Evolutionary conservation across 345 rosid species (phyloP), one percentile per base, ranked within the genome.

Genomic region (Toxicodendron radicans): DNA sequence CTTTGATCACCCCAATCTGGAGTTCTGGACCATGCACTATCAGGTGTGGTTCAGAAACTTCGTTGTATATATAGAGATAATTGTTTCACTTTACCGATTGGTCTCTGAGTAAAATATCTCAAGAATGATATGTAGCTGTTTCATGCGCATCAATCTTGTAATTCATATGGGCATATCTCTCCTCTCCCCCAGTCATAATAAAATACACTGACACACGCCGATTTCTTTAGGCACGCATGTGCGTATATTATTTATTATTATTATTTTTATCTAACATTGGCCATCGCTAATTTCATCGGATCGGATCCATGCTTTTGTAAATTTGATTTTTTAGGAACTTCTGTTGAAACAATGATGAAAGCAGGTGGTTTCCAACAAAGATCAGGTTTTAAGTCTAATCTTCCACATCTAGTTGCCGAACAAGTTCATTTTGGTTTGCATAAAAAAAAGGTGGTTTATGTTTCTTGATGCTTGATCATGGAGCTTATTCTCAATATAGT

Each of bases 61-160:
- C 7, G 74, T 82, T 89, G 91, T 89, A 85, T 71, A 89, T 85
- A 87, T 77, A 77, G 86, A 78, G 85, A 83, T 64, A 73, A 80
- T 83, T 85, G 79, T 84, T 85, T 71, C 64, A 68, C 63, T 79
- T 87, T 66, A 72, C 72, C 80, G 38, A 85, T 85, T 84, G 76
- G 78, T 84, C 77, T 84, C 77, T 13, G 75, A 83, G 83, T 76
- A 76, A 82, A 82, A 76, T 79, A 76, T 79, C 71, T 70, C 78
- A 56, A 69, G 79, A 81, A 83, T 75, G 73, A 75, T 68, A 71
- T 66, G 73, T 83, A 73, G 82, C 81, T 52, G 73, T 80, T 79
- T 76, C 71, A 67, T 80, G 82, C 66, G 69, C 80, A 52, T 79
- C 74, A 68, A 76, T 73, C 73, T 69, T 58, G 69, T 69, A 38